Conservation (phyloP, 768 basidiomycete species). For the Serendipita sp. region DNA sequence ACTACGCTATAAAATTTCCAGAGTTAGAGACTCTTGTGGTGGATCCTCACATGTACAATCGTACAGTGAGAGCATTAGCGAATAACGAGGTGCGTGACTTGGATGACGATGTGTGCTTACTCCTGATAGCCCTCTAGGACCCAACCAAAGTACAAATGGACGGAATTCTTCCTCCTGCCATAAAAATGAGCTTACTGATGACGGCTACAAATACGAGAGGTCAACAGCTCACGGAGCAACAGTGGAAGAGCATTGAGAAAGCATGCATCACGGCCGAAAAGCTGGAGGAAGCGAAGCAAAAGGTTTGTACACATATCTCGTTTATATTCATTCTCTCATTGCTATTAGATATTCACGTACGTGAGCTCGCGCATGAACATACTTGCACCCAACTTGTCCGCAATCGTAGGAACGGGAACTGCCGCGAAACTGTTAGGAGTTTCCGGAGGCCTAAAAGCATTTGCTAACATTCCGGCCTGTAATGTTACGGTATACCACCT, state of each 20-base stretch:
- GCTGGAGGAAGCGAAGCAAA: constrained; percentile 78
- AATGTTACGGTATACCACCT: constrained; percentile 68
- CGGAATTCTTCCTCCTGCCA: constrained; percentile 68
- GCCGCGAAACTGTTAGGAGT: constrained; percentile 97
- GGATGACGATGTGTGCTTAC: too few species aligned
- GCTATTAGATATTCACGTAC: constrained; percentile 82
- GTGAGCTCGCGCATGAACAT: constrained; percentile 98
- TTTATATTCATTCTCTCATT: background rate
- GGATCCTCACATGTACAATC: constrained; percentile 84
- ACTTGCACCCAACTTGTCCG: constrained; percentile 94
- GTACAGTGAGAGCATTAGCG: constrained; percentile 73
- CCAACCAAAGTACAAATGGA: constrained; percentile 72
- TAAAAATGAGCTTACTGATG: constrained; percentile 91
- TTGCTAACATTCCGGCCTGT: constrained; percentile 89
- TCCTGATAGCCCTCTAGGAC: too few species aligned
- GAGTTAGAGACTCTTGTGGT: constrained; percentile 91
- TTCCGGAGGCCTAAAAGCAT: constrained; percentile 78
- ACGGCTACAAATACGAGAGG: constrained; percentile 88
- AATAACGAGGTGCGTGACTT: constrained; percentile 50
- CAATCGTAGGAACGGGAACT: constrained; percentile 96
- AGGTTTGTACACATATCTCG: constrained; percentile 32
- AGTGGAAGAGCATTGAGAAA: constrained; percentile 68
- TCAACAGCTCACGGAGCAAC: constrained; percentile 43
- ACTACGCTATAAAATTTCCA: constrained; percentile 88
- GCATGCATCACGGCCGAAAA: constrained; percentile 84